phyloP scores from a whole-genome alignment of 768 basidiomycete genomes.

The Suillus tomentosus region DNA sequence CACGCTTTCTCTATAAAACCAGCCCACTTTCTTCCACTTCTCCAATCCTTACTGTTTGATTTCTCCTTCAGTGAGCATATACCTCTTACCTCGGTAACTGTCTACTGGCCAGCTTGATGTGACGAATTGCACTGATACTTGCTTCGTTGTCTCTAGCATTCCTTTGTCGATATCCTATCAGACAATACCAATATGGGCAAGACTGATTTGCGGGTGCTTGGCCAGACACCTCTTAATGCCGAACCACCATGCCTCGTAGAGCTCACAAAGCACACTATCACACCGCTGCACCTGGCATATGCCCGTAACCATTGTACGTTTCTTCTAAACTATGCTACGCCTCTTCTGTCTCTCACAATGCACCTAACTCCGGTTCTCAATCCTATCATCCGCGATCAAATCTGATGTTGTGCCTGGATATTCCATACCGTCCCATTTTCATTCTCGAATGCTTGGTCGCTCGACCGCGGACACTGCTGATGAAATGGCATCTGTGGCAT shows the following conservation, averaged over 20 bases:
- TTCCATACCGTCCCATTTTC: slow-evolving; percentile 32
- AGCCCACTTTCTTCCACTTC: not conserved
- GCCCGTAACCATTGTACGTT: slow-evolving; percentile 73
- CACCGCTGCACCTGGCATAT: slow-evolving; percentile 67
- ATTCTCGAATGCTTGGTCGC: not conserved
- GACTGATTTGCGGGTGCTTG: slow-evolving; percentile 21
- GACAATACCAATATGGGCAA: slow-evolving; percentile 21
- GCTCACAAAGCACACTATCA: slow-evolving; percentile 45
- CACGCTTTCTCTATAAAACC: slow-evolving; percentile 1
- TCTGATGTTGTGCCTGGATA: slow-evolving; percentile 31
- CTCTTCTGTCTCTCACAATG: slow-evolving; percentile 4
- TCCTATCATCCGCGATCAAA: not conserved
- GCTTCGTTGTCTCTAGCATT: not conserved
- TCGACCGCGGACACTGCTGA: not conserved
- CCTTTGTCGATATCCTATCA: not conserved
- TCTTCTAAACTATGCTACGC: slow-evolving; percentile 24
- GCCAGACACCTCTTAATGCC: slow-evolving; percentile 63
- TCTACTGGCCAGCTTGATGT: not conserved
- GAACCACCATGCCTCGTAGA: slow-evolving; percentile 64
- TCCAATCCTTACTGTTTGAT: not conserved
- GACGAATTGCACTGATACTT: not conserved
- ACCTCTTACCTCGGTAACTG: not conserved
- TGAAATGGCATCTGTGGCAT: slow-evolving; percentile 9
- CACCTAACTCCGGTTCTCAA: slow-evolving; percentile 5
- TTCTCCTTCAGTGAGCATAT: not conserved